Base-by-base conservation (phyloP, 108 stramenopile genomes). In the Nitzschia sp. region DNA sequence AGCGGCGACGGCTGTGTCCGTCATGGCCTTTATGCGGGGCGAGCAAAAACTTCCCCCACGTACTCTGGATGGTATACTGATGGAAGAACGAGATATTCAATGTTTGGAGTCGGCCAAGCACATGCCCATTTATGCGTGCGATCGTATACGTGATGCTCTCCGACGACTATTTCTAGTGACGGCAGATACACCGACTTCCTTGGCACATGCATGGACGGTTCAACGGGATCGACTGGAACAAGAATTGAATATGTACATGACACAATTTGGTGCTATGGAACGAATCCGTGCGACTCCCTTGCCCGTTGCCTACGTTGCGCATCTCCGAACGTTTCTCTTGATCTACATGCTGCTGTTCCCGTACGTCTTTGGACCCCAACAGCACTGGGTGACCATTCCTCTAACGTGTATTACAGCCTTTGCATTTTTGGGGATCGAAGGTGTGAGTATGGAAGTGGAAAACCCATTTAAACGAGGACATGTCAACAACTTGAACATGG, bases 241-340 rank as follows among this genome's bases (percentile, higher is more conserved):
- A 19, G 49, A 51, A 4, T 51, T 51, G 49, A 51, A 51, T 51
- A 19, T 51, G 17, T 51, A 51, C 49, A 51, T 51, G 49, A 51
- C 49, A 19, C 49, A 51, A 19, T 85, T 58, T 66, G 92, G 89
- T 2, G 84, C 81, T 9, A 78, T 87, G 82, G 93, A 94, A 62
- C 78, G 93, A 9, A 91, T 94, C 49, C 68, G 71, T 26, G 68
- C 58, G 1, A 90, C 93, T 2, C 93, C 93, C 2, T 70, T 94
- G 36, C 93, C 93, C 29, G 64, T 90, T 60, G 85, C 80, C 0
- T 91, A 91, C 55, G 85, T 83, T 0, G 68, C 82, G 25, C 90
- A 91, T 66, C 62, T 94, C 13, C 76, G 93, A 25, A 83, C 88
- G 0, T 88, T 83, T 74, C 67, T 94, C 6, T 19, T 90, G 19